Evolutionary conservation across 75 land plant genomes (phyloP).

Genomic region (Pinus taeda): DNA sequence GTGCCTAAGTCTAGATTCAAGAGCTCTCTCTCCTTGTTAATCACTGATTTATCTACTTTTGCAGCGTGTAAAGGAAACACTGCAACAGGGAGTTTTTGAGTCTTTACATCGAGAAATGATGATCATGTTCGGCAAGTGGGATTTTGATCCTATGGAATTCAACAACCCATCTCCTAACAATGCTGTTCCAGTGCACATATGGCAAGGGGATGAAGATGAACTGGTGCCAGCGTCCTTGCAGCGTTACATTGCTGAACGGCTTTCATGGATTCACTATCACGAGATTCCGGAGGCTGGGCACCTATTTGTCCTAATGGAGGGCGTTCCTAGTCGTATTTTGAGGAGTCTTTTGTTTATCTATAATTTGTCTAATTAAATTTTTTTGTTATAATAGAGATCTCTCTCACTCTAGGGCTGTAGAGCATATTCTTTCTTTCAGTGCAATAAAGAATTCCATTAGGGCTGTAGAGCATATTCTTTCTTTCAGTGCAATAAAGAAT

Average conservation of each 20-base stretch:
- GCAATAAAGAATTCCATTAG: too few species aligned
- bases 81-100: slow-evolving; percentile 41
- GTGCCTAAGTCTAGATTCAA: background rate
- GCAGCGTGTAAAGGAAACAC: slow-evolving; percentile 13
- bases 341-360: slow-evolving; percentile 32
- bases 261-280: slow-evolving; percentile 67
- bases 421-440: too few species aligned
- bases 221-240: slow-evolving; percentile 46
- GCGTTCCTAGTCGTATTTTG: slow-evolving; percentile 37
- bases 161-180: slow-evolving; percentile 18
- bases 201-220: slow-evolving; percentile 59
- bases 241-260: slow-evolving; percentile 16
- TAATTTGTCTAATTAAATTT: too few species aligned
- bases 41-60: background rate
- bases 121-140: slow-evolving; percentile 51
- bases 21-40: background rate
- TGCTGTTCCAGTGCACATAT: slow-evolving; percentile 39
- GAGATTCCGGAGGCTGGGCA: slow-evolving; percentile 72
- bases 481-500: too few species aligned
- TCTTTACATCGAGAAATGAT: slow-evolving; percentile 37
- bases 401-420: too few species aligned
- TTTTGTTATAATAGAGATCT: too few species aligned
- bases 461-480: too few species aligned
- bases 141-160: slow-evolving; percentile 42
- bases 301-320: slow-evolving; percentile 35